Evolutionary conservation across 495 filamentous ascomycete genomes (phyloP).

Genomic region (Penicillium turbatum): DNA sequence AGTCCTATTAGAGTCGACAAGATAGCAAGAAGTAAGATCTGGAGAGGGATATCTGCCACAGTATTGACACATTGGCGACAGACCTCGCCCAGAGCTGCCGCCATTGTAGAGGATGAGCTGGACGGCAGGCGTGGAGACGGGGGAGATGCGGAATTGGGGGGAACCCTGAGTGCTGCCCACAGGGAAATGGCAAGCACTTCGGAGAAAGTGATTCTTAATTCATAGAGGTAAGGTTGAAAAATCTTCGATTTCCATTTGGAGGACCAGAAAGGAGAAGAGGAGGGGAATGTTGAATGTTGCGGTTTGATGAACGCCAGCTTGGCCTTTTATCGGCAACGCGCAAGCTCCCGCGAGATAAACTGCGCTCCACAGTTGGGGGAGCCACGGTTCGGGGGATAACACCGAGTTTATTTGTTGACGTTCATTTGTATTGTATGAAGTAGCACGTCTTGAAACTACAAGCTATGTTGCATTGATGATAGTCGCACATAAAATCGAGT

Average conservation of each 20-base stretch:
- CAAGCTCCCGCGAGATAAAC: constrained; percentile 19
- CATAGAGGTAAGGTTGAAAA: neutral
- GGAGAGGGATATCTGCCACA: constrained; percentile 28
- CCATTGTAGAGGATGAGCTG: constrained; percentile 26
- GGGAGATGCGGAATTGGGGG: constrained; percentile 9
- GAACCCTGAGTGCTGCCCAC: constrained; percentile 21
- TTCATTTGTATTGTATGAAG: too few species aligned
- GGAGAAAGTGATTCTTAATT: constrained; percentile 18
- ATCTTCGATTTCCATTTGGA: constrained; percentile 8
- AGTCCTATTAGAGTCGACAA: constrained; percentile 31
- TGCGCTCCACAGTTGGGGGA: constrained; percentile 8
- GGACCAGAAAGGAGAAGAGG: constrained; percentile 7
- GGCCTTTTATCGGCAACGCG: constrained; percentile 36
- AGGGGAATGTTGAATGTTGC: constrained; percentile 11
- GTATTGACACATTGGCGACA: constrained; percentile 35
- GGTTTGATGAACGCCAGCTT: constrained; percentile 38
- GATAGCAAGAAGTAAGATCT: constrained; percentile 28
- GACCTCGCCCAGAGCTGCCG: constrained; percentile 26
- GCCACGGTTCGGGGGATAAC: neutral
- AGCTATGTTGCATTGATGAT: too few species aligned
- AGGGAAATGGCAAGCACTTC: constrained; percentile 25
- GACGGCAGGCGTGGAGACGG: constrained; percentile 6
- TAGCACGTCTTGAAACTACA: too few species aligned
- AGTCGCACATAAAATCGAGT: too few species aligned
- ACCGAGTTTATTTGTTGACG: too few species aligned